Conservation (phyloP, 139 green algal genomes). For the Chlamydomonas sphaeroides region DNA sequence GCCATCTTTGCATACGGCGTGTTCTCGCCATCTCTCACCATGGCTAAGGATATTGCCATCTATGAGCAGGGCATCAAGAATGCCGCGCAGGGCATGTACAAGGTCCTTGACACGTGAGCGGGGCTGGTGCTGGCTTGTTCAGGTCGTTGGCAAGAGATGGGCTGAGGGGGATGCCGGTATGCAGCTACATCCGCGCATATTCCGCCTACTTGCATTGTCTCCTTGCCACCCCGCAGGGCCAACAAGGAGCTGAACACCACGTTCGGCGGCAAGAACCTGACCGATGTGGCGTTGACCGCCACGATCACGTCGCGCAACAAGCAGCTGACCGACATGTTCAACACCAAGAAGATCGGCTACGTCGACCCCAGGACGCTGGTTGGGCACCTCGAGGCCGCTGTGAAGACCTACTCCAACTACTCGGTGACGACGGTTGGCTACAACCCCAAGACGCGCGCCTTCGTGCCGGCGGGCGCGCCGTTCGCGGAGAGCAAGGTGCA, state of each 20-base stretch:
- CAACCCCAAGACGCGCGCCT: not conserved
- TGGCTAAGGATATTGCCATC: not conserved
- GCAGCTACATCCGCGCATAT: too few relatives aligned
- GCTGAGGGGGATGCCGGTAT: too few relatives aligned
- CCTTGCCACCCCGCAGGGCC: too few relatives aligned
- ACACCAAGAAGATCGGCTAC: slow-evolving; percentile 8
- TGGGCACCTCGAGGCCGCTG: not conserved
- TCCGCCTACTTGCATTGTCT: too few relatives aligned
- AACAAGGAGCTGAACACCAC: not conserved
- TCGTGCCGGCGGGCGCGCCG: not conserved
- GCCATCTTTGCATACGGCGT: too few relatives aligned
- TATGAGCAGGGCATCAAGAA: not conserved
- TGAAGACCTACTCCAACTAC: slow-evolving; percentile 3
- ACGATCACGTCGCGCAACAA: not conserved
- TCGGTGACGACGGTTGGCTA: not conserved
- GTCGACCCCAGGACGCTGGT: not conserved
- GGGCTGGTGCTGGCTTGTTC: too few relatives aligned
- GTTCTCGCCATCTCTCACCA: not conserved
- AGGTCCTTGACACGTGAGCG: too few relatives aligned
- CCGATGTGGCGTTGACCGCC: not conserved
- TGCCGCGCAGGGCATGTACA: too few relatives aligned
- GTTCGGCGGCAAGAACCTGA: not conserved
- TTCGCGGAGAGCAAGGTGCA: not conserved
- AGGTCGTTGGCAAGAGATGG: too few relatives aligned
- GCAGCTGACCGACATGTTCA: not conserved